phyloP scores from a whole-genome alignment of 257 asterid species.

The Avicennia marina region DNA sequence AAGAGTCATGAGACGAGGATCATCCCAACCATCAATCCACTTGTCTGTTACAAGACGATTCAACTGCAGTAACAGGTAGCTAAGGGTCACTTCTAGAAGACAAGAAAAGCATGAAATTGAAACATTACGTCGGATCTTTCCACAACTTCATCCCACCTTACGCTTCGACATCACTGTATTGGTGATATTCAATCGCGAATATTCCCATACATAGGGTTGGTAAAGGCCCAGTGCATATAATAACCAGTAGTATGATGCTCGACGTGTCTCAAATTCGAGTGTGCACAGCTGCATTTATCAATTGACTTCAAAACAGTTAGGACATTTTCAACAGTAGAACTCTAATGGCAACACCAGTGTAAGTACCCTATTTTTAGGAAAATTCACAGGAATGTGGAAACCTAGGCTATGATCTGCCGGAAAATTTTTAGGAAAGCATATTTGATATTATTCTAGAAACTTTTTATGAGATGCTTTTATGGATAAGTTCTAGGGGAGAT shows the following conservation, averaged over 20 bases:
- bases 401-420: too few species aligned
- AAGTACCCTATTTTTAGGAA: too few species aligned
- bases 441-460: too few species aligned
- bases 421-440: too few species aligned
- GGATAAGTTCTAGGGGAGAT: too few species aligned
- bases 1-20: conserved; percentile 93
- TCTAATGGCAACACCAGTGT: too few species aligned
- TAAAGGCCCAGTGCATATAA: conserved; percentile 70
- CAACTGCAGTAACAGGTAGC: conserved; percentile 44
- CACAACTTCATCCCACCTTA: conserved; percentile 60
- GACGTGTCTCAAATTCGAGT: conserved; percentile 91
- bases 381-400: too few species aligned
- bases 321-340: too few species aligned
- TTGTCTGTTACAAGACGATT: conserved; percentile 88
- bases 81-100: conserved; percentile 17
- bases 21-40: conserved; percentile 97
- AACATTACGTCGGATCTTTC: too few species aligned
- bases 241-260: conserved; percentile 95
- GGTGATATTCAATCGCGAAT: conserved; percentile 73
- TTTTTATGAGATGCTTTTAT: too few species aligned
- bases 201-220: conserved; percentile 93
- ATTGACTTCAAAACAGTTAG: conserved; percentile 1
- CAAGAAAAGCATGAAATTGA: neutral
- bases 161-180: conserved; percentile 97
- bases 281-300: conserved; percentile 67